Conservation (phyloP, 163 green algal genomes). For the Scenedesmus sp. region DNA sequence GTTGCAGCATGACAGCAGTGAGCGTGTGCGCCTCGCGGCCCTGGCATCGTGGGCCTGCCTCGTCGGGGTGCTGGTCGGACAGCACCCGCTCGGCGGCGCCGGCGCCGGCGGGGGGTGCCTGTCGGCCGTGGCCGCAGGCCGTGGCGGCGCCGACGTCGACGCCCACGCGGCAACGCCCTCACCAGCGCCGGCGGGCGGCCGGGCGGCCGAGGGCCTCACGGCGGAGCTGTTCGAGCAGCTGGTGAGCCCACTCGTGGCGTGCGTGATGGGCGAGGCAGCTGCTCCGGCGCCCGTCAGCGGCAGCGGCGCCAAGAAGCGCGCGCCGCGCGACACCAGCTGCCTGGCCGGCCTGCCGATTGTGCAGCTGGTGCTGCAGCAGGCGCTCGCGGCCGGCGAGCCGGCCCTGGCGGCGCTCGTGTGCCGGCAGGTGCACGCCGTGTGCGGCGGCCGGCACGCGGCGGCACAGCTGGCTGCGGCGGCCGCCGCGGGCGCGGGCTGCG, state of each 20-base stretch:
- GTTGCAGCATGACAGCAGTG: slow-evolving; percentile 5
- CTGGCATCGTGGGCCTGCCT: slow-evolving; percentile 10
- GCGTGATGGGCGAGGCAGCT: slow-evolving; percentile 8
- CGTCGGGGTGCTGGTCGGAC: not conserved
- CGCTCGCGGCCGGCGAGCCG: not conserved
- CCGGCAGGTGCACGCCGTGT: not conserved
- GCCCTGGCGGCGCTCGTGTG: not conserved
- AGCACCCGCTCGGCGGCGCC: not conserved
- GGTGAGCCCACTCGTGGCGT: not conserved
- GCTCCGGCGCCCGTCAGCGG: not conserved
- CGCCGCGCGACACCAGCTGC: slow-evolving; percentile 5
- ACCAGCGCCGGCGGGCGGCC: not conserved
- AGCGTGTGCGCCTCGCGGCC: slow-evolving; percentile 14
- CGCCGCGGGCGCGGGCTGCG: too few relatives aligned
- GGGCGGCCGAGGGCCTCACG: not conserved
- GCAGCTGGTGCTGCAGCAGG: slow-evolving; percentile 26
- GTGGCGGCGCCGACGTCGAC: too few relatives aligned
- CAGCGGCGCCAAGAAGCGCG: not conserved
- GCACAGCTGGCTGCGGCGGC: slow-evolving; percentile 7
- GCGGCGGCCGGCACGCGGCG: not conserved
- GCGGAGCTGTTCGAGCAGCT: slow-evolving; percentile 5
- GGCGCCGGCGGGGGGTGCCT: too few relatives aligned
- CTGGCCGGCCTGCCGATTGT: slow-evolving; percentile 1
- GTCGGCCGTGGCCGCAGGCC: too few relatives aligned
- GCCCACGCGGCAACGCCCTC: too few relatives aligned